phyloP scores from a whole-genome alignment of 2,329 filamentous ascomycete species.

The Fusarium neocosmosporiellum region DNA sequence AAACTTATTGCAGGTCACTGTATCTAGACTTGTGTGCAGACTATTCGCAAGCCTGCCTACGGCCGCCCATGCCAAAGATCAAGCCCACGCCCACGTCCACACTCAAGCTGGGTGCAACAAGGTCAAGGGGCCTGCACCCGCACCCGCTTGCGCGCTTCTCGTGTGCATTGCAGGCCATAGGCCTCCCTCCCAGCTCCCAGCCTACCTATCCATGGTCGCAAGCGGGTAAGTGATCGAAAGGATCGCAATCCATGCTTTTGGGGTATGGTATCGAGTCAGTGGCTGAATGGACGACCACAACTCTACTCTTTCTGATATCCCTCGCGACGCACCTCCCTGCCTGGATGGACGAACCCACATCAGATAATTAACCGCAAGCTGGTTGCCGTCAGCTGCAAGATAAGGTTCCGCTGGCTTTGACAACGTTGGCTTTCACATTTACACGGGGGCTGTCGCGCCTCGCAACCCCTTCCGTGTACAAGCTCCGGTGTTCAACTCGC shows the following conservation, averaged over 20 bases:
- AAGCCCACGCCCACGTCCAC: neutral
- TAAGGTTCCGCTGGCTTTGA: conserved; percentile 13
- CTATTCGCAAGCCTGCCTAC: conserved; percentile 7
- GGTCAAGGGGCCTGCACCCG: neutral
- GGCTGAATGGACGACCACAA: neutral
- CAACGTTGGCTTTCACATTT: conserved; percentile 14
- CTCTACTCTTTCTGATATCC: neutral
- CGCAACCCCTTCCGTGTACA: conserved; percentile 19
- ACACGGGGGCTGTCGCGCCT: conserved; percentile 19
- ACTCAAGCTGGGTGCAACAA: neutral
- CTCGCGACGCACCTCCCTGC: neutral
- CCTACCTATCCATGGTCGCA: neutral
- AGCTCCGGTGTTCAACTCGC: conserved; percentile 2
- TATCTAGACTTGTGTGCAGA: neutral
- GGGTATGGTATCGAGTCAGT: conserved; percentile 2
- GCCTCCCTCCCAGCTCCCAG: conserved; percentile 13
- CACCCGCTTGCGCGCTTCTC: neutral
- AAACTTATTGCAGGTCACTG: too few species aligned
- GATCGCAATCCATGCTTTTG: conserved; percentile 17
- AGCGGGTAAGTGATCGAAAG: conserved; percentile 9
- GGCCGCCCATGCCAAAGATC: neutral
- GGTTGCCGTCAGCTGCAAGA: neutral
- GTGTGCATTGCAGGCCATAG: conserved; percentile 32
- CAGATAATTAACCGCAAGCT: neutral
- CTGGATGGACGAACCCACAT: neutral